Evolutionary conservation across 2,329 filamentous ascomycete genomes (phyloP), one percentile per base, ranked within the genome.

Genomic region (Aspergillus versicolor): DNA sequence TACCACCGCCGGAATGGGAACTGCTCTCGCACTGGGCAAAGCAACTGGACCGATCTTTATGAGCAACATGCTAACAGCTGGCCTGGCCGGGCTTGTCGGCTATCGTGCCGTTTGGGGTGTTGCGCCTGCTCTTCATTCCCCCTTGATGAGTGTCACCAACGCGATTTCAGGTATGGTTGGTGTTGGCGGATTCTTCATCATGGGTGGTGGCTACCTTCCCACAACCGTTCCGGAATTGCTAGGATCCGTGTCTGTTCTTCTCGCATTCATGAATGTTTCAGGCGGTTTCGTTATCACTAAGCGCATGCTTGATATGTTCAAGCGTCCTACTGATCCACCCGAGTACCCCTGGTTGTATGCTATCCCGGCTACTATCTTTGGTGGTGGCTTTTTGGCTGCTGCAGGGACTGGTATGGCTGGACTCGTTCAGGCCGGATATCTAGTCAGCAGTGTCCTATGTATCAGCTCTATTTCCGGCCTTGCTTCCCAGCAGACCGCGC

Each of bases 231-330:
- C 91, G 0, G 91, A 96, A 70, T 74, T 78, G 2, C 84, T 96
- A 37, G 92, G 91, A 54, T 89, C 91, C 2, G 75, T 86, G 1
- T 95, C 91, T 1, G 92, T 96, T 1, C 78, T 94, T 5, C 77
- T 96, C 19, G 91, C 91, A 0, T 96, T 94, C 69, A 89, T 95
- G 61, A 96, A 96, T 63, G 87, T 96, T 3, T 88, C 89, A 0
- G 92, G 92, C 57, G 92, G 92, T 0, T 96, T 96, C 60, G 89
- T 95, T 43, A 91, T 96, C 58, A 95, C 91, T 3, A 95, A 95
- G 76, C 84, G 92, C 61, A 96, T 96, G 92, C 80, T 96, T 43
- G 91, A 96, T 71, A 93, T 93, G 90, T 93, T 93, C 71, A 89
- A 89, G 70, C 84, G 87, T 12, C 88, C 90, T 24, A 94, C 90